These are phyloP conservation scores for Pestalotiopsis sp. DNA, from an alignment of 2,329 filamentous ascomycete species.

Conservation along the genomic window DNA sequence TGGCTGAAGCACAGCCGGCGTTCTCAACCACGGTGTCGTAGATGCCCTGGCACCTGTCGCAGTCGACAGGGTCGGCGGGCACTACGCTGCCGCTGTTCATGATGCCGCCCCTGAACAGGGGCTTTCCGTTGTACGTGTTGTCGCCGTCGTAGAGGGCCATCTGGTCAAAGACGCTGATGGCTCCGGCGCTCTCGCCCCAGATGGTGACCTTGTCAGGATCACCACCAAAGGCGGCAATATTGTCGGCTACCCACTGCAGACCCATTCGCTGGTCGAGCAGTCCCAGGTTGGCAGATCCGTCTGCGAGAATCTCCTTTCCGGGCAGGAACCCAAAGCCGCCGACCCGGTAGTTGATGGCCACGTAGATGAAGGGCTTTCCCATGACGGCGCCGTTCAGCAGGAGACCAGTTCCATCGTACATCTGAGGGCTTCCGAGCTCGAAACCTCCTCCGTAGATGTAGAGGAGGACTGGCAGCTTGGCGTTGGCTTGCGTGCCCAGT, in stretches of 20 bases:
- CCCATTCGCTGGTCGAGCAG: constrained; percentile 73
- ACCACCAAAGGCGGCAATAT: constrained; percentile 77
- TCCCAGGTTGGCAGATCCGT: constrained; percentile 72
- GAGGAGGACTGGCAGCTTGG: constrained; percentile 68
- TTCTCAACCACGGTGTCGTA: constrained; percentile 65
- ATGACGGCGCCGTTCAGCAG: constrained; percentile 45
- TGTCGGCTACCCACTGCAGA: constrained; percentile 77
- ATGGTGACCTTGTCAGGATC: constrained; percentile 76
- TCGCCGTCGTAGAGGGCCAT: constrained; percentile 76
- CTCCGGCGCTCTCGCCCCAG: constrained; percentile 74
- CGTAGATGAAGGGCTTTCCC: constrained; percentile 71
- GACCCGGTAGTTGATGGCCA: constrained; percentile 78
- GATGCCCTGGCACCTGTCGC: constrained; percentile 63
- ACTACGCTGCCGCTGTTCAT: constrained; percentile 74
- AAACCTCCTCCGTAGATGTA: constrained; percentile 75
- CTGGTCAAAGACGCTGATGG: constrained; percentile 76
- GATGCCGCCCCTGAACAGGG: constrained; percentile 75
- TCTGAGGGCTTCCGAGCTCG: constrained; percentile 46
- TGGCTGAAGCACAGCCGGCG: constrained; percentile 61
- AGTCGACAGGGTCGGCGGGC: constrained; percentile 66
- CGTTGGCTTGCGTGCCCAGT: constrained; percentile 51
- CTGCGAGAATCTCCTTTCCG: constrained; percentile 67
- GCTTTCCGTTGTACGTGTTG: constrained; percentile 72
- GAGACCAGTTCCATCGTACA: constrained; percentile 55
- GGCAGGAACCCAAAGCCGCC: constrained; percentile 76